These are phyloP conservation scores for Coccomyxa sp. DNA, from an alignment of 139 green algal genomes.

Conservation along the genomic window DNA sequence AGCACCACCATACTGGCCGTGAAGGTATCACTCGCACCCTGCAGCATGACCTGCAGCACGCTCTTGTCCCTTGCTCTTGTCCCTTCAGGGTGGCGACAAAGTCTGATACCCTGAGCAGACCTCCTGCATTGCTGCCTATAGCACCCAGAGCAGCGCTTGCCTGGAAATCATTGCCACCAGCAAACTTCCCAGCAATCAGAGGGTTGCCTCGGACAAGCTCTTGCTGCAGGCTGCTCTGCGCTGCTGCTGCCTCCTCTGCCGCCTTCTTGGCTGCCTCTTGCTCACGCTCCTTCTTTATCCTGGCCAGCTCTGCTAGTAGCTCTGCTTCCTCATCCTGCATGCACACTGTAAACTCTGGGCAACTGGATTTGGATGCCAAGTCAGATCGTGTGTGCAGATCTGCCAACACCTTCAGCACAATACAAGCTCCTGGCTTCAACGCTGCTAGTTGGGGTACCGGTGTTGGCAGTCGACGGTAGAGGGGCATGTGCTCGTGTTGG, in stretches of 20 bases:
- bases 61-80: background rate
- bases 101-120: background rate
- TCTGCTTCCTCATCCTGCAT: slow-evolving; percentile 86
- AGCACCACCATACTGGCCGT: background rate
- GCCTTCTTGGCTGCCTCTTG: slow-evolving; percentile 58
- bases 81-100: background rate
- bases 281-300: slow-evolving; percentile 89
- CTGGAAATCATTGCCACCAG: slow-evolving; percentile 23
- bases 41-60: background rate
- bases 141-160: background rate
- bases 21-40: no score
- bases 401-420: background rate
- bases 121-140: no score
- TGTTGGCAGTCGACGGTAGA: no score
- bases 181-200: slow-evolving; percentile 51
- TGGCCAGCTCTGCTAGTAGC: slow-evolving; percentile 89
- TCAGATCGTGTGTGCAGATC: background rate
- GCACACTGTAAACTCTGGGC: background rate
- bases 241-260: slow-evolving; percentile 45
- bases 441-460: background rate
- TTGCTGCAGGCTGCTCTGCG: slow-evolving; percentile 55
- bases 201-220: slow-evolving; percentile 86
- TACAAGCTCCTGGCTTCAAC: background rate
- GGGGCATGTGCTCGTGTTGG: no score
- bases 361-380: background rate